phyloP scores from a whole-genome alignment of 2,329 filamentous ascomycete genomes.

The Aspergillus sp. region DNA sequence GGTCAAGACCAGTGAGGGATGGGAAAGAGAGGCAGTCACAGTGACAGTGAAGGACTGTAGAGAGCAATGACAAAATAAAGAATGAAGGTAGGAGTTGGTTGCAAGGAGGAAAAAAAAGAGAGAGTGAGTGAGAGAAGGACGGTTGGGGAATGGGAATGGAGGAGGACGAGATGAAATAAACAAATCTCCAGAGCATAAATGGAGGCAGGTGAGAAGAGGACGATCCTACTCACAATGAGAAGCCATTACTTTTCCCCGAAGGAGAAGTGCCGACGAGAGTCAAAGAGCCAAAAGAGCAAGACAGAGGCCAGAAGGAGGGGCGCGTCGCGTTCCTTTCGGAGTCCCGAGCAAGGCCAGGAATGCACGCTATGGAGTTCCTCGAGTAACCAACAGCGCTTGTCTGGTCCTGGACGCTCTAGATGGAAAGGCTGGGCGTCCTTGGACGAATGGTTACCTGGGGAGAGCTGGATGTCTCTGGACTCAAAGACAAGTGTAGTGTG shows the following conservation, averaged over 20 bases:
- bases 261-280: constrained; percentile 13
- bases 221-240: constrained; percentile 39
- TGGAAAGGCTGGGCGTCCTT: neutral
- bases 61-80: constrained; percentile 15
- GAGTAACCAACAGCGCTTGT: constrained; percentile 31
- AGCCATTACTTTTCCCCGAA: constrained; percentile 35
- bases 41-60: constrained; percentile 12
- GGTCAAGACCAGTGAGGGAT: neutral
- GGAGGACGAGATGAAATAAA: constrained; percentile 43
- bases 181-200: constrained; percentile 34
- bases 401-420: constrained; percentile 6
- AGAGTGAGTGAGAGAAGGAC: constrained; percentile 21
- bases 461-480: constrained; percentile 22
- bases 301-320: constrained; percentile 18
- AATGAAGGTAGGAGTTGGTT: constrained; percentile 22
- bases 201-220: constrained; percentile 26
- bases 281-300: constrained; percentile 5
- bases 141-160: constrained; percentile 29
- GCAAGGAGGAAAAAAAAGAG: constrained; percentile 17
- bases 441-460: constrained; percentile 17
- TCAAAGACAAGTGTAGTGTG: neutral
- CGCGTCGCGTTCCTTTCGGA: constrained; percentile 40
- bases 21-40: constrained; percentile 5
- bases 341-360: constrained; percentile 42
- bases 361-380: constrained; percentile 39